Conservation (phyloP, 768 basidiomycete genomes). For the Boletus tylopilopsis region DNA sequence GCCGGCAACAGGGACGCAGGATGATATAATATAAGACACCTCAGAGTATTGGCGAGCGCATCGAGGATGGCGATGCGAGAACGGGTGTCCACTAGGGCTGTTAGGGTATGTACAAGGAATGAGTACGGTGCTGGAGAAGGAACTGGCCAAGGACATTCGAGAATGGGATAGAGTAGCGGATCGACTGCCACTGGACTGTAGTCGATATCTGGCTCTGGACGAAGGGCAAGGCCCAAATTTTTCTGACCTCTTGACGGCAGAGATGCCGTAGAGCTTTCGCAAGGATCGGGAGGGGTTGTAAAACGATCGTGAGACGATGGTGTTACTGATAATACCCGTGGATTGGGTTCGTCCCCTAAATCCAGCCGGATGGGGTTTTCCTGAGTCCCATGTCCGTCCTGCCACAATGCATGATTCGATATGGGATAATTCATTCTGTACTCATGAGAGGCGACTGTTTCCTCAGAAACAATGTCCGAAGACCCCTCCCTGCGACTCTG, state of each 20-base stretch:
- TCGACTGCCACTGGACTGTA: constrained; percentile 41
- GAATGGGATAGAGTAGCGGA: constrained; percentile 42
- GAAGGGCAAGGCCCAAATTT: constrained; percentile 14
- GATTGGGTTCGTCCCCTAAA: constrained; percentile 15
- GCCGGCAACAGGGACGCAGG: constrained; percentile 69
- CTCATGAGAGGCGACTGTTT: constrained; percentile 10
- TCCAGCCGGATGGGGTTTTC: constrained; percentile 25
- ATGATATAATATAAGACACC: constrained; percentile 61
- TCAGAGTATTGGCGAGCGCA: constrained; percentile 69
- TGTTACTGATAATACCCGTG: background rate
- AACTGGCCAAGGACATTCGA: constrained; percentile 40
- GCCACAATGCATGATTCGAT: constrained; percentile 10
- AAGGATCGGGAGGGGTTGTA: constrained; percentile 6
- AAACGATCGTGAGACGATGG: constrained; percentile 14
- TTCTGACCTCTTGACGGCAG: constrained; percentile 4
- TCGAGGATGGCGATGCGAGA: constrained; percentile 71
- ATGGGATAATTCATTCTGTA: background rate
- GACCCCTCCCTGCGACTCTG: constrained; percentile 13
- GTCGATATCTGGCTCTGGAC: constrained; percentile 24
- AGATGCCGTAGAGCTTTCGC: constrained; percentile 8
- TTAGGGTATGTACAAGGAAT: constrained; percentile 64
- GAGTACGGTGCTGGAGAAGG: constrained; percentile 55
- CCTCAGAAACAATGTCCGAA: constrained; percentile 16
- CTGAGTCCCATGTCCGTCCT: constrained; percentile 22
- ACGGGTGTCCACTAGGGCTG: constrained; percentile 58